Evolutionary conservation across 2,329 filamentous ascomycete genomes (phyloP).

Genomic region (Alternaria metachromatica): DNA sequence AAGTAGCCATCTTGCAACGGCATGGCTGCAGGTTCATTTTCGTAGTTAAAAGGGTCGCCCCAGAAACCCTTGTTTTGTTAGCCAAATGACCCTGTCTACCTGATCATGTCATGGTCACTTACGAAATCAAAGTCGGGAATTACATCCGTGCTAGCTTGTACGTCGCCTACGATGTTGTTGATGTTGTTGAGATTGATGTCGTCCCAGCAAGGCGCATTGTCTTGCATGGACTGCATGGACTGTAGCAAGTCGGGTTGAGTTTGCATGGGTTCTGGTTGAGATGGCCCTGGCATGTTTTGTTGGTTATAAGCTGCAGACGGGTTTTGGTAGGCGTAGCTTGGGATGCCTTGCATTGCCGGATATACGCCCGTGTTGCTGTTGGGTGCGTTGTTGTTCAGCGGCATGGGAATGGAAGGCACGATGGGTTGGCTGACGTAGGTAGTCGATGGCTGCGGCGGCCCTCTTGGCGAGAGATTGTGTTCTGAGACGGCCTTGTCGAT

Average conservation of each 20-base stretch:
- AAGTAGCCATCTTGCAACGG: conserved; percentile 29
- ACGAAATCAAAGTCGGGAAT: conserved; percentile 49
- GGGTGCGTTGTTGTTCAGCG: conserved; percentile 13
- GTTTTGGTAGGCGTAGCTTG: conserved; percentile 21
- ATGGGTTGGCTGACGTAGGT: conserved; percentile 20
- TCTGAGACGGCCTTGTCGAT: conserved; percentile 46
- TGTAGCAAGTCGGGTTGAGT: conserved; percentile 12
- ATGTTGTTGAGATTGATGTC: conserved; percentile 45
- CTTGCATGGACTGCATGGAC: conserved; percentile 18
- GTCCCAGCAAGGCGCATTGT: conserved; percentile 36
- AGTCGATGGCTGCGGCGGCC: conserved; percentile 22
- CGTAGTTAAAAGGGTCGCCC: conserved; percentile 47
- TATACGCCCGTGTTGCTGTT: conserved; percentile 23
- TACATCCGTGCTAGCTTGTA: conserved; percentile 30
- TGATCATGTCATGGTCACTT: conserved; percentile 11
- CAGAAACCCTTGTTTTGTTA: conserved; percentile 42
- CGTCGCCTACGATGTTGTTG: conserved; percentile 41
- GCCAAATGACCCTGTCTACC: background rate
- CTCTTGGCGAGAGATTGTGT: conserved; percentile 24
- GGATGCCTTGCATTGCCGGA: conserved; percentile 20
- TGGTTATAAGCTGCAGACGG: conserved; percentile 11
- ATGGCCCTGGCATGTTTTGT: conserved; percentile 2
- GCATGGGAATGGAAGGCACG: conserved; percentile 7
- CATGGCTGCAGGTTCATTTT: conserved; percentile 33
- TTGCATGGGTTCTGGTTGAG: conserved; percentile 10